These are phyloP conservation scores for Colletotrichum lini DNA, from an alignment of 2,329 filamentous ascomycete genomes.

Conservation along the genomic window DNA sequence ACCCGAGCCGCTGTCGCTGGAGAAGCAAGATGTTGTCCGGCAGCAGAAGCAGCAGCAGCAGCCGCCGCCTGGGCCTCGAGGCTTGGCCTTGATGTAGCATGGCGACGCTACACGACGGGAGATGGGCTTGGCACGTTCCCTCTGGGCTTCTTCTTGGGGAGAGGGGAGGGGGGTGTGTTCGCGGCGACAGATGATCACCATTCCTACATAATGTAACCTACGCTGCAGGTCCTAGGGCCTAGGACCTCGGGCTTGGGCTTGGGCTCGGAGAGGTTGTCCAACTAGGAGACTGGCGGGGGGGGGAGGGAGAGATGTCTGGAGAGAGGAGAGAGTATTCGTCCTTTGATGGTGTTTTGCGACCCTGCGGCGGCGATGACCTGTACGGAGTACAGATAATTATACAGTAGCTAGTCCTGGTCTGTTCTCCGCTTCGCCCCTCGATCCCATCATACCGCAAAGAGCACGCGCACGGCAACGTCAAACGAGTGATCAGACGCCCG, in stretches of 20 bases:
- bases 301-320: neutral
- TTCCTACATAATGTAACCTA: constrained; percentile 19
- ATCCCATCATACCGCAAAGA: constrained; percentile 6
- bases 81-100: constrained; percentile 20
- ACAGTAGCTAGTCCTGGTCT: neutral
- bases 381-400: no score
- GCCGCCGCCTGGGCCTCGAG: constrained; percentile 2
- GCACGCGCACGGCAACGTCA: constrained; percentile 21
- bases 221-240: constrained; percentile 17
- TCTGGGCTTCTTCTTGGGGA: constrained; percentile 19
- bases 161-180: neutral
- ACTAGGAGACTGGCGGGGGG: constrained; percentile 1
- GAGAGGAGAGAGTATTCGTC: neutral
- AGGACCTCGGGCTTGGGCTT: neutral
- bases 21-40: no score
- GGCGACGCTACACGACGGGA: constrained; percentile 26
- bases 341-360: constrained; percentile 18
- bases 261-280: constrained; percentile 8
- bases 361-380: neutral
- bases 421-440: constrained; percentile 27
- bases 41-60: neutral
- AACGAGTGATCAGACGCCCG: constrained; percentile 31
- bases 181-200: constrained; percentile 20
- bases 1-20: neutral
- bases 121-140: constrained; percentile 27